Evolutionary conservation across 371 early-diverging fungal species (phyloP), one percentile per base, ranked within the genome.

Genomic region (Batkoa obscura): DNA sequence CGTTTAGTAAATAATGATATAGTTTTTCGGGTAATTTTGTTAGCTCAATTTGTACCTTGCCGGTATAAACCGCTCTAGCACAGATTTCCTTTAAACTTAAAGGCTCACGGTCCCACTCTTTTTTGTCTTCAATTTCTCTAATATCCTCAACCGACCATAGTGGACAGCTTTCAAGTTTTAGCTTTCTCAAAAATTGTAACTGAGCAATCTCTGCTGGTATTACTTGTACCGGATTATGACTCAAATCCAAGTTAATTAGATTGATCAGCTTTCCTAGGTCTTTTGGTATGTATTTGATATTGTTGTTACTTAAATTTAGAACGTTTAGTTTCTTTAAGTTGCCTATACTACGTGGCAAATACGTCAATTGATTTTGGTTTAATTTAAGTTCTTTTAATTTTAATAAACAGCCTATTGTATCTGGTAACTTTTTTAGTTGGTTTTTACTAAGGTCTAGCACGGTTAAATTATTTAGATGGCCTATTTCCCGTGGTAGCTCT

Each of bases 121-220:
- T 31, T 9, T 2, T 30, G 3, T 36, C 30, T 33, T 23, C 31
- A 35, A 9, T 34, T 15, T 46, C n/a, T 15, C n/a, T 34, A 12
- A 48, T 39, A 6, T 49, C 17, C 15, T 39, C 35, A 15, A 59
- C 61, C 10, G 64, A 57, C n/a, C 68, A 51, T 36, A 79, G 57
- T 13, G 81, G 76, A 56, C 82, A 81, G 3, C 70, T 62, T 10
- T 75, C 73, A 30, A 80, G 38, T 8, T 70, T 58, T n/a, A 90
- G 59, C 23, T 71, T 71, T 34, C 82, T 73, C 33, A 90, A 63
- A 55, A 61, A 69, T 58, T 78, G 79, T 10, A 93, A 68, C 2
- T 75, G 67, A 15, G 71, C 71, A 5, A 88, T 59, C 57, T 86
- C 84, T 4, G 84, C 82, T 2, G 90, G 93, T 36, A 93, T 65